phyloP scores from a whole-genome alignment of 805 yeast genomes.

The Kuraishia molischiana region DNA sequence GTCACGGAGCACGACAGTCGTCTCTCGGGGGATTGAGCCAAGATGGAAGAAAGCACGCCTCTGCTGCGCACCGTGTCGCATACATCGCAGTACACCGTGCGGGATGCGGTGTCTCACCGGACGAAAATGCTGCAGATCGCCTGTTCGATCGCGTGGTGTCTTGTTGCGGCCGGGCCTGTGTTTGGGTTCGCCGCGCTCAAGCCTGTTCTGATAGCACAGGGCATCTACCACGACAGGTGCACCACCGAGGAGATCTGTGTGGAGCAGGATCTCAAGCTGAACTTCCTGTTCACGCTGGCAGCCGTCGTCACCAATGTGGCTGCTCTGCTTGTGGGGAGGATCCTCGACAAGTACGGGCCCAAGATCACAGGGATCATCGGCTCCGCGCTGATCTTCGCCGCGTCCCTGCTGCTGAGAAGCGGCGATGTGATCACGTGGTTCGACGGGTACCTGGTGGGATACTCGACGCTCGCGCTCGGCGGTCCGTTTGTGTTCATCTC shows the following conservation, averaged over 20 bases:
- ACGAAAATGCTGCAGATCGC: conserved; percentile 30
- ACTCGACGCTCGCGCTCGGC: conserved; percentile 69
- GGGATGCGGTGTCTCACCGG: background rate
- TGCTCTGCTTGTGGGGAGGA: conserved; percentile 74
- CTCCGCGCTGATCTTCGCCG: conserved; percentile 44
- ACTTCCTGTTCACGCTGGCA: conserved; percentile 75
- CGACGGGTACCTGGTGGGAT: conserved; percentile 72
- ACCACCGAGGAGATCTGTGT: conserved; percentile 29
- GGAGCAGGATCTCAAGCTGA: conserved; percentile 76
- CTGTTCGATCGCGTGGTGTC: conserved; percentile 46
- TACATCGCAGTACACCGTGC: background rate
- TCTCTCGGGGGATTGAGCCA: background rate
- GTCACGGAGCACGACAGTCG: background rate
- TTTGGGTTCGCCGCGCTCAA: conserved; percentile 54
- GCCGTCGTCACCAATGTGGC: conserved; percentile 80
- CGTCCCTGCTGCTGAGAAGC: conserved; percentile 27
- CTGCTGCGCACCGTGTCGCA: background rate
- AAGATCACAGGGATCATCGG: conserved; percentile 72
- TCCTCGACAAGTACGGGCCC: conserved; percentile 77
- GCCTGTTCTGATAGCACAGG: conserved; percentile 39
- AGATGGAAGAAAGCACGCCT: background rate
- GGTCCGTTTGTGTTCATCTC: conserved; percentile 93
- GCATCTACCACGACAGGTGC: conserved; percentile 34
- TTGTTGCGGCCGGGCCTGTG: conserved; percentile 47
- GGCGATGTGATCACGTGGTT: conserved; percentile 15